Conservation (phyloP, 352 stramenopile genomes). For the Globisporangium yorkense region DNA sequence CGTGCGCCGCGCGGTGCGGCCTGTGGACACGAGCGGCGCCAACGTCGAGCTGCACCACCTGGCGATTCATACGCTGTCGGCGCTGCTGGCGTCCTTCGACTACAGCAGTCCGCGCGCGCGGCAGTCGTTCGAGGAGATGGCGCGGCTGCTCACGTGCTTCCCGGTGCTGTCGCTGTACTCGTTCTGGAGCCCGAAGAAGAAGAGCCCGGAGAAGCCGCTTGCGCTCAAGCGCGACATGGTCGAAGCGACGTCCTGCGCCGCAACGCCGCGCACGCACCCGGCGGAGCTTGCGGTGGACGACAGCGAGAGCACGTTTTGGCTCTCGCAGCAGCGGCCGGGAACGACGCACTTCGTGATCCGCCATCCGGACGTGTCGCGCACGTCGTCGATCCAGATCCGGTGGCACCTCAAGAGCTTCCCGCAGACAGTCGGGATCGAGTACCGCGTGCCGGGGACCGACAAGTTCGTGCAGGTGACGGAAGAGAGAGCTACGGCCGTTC, state of each 20-base stretch:
- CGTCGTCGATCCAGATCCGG: conserved; percentile 57
- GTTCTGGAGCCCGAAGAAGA: conserved; percentile 80
- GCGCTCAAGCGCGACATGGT: conserved; percentile 36
- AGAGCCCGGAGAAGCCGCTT: conserved; percentile 49
- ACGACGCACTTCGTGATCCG: conserved; percentile 46
- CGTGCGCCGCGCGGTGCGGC: conserved; percentile 28
- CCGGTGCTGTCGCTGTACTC: conserved; percentile 73
- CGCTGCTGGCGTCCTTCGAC: conserved; percentile 68
- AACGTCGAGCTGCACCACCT: conserved; percentile 79
- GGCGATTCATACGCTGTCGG: conserved; percentile 74
- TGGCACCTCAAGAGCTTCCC: conserved; percentile 72
- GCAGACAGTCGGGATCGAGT: conserved; percentile 51
- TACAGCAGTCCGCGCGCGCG: conserved; percentile 40
- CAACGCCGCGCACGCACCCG: conserved; percentile 36
- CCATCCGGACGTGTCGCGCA: conserved; percentile 24
- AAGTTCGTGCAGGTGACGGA: conserved; percentile 38
- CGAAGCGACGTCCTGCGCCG: conserved; percentile 46
- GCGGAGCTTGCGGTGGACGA: conserved; percentile 53
- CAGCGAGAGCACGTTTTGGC: conserved; percentile 60
- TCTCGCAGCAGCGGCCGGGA: conserved; percentile 56
- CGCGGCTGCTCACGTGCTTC: conserved; percentile 68
- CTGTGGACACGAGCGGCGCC: conserved; percentile 23
- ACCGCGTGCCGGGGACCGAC: conserved; percentile 27
- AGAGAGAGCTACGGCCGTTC: conserved; percentile 13
- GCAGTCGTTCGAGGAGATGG: conserved; percentile 72